Conservation (phyloP, 768 basidiomycete species). For the Mycena galericulata region DNA sequence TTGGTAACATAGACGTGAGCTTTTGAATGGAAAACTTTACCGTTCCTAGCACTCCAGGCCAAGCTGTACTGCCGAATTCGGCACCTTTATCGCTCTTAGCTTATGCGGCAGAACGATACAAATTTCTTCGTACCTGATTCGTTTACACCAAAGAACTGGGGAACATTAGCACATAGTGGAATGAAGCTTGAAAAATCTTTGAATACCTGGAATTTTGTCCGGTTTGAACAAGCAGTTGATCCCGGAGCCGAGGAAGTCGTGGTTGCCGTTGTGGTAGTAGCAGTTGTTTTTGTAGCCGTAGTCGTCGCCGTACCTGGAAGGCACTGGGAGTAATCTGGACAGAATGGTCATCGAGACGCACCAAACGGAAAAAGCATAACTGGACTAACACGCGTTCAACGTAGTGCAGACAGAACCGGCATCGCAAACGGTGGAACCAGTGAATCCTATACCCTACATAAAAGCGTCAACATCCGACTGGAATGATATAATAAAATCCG, state of each 20-base stretch:
- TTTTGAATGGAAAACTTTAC: constrained; percentile 36
- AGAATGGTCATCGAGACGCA: neutral
- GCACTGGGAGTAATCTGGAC: constrained; percentile 63
- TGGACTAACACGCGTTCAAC: constrained; percentile 55
- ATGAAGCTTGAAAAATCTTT: neutral
- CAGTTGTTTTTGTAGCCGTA: constrained; percentile 41
- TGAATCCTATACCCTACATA: constrained; percentile 53
- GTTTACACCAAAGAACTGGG: constrained; percentile 68
- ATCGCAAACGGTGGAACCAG: constrained; percentile 59
- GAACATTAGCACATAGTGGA: neutral
- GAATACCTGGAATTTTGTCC: constrained; percentile 62
- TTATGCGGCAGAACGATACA: neutral
- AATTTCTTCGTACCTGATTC: constrained; percentile 54
- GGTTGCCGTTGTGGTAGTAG: constrained; percentile 45
- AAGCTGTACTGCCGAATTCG: constrained; percentile 64
- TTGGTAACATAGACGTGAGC: neutral
- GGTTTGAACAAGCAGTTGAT: constrained; percentile 42
- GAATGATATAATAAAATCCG: constrained; percentile 25
- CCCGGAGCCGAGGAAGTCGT: constrained; percentile 36
- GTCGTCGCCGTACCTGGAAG: constrained; percentile 38
- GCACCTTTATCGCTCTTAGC: constrained; percentile 42
- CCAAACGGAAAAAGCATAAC: neutral
- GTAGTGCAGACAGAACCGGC: constrained; percentile 56
- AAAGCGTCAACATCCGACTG: constrained; percentile 16
- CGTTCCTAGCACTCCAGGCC: constrained; percentile 58